Evolutionary conservation across 441 rosid species (phyloP), one percentile per base, ranked within the genome.

Genomic region (Francoa sonchifolia): DNA sequence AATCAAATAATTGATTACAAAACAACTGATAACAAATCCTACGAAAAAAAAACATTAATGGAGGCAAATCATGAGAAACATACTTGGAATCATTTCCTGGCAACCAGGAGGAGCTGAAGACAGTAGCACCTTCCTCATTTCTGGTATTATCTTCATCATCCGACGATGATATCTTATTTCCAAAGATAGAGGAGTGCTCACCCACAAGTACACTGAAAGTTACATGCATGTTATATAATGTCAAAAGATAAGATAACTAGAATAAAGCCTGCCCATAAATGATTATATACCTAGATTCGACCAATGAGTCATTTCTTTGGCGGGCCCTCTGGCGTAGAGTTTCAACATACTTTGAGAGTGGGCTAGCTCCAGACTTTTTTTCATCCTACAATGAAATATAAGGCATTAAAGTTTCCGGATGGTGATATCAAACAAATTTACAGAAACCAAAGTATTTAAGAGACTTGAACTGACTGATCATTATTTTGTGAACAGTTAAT

Each of bases 31-130:
- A 41, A 32, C 3, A 16, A 22, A 38, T 38, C 29, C 30, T n/a
- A 5, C 1, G 18, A 19, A 37, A 19, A 13, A 18, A 4, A 20
- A 1, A 2, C 30, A 16, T 31, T 6, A 1, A 1, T 7, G 15
- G 7, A 5, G 17, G 31, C 19, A 49, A 29, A 29, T 9, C 26
- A 16, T 11, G 16, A 26, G 22, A 52, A 20, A 19, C 72, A 12
- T 75, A 85, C 96, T 67, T 72, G 32, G 84, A 47, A 59, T 57
- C 63, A 27, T 57, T 55, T 53, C 75, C 74, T 0, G 96, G 98
- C 61, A 90, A 64, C 98, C 98, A 86, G 31, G 87, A 71, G 25
- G 98, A 85, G 57, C 68, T 65, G 50, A 86, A 77, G 61, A 74
- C 69, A 22, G 68, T 56, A 44, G 78, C 73, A 39, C 77, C 93